Evolutionary conservation across 2,329 filamentous ascomycete species (phyloP).

Genomic region (Lasiodiplodia citricola): DNA sequence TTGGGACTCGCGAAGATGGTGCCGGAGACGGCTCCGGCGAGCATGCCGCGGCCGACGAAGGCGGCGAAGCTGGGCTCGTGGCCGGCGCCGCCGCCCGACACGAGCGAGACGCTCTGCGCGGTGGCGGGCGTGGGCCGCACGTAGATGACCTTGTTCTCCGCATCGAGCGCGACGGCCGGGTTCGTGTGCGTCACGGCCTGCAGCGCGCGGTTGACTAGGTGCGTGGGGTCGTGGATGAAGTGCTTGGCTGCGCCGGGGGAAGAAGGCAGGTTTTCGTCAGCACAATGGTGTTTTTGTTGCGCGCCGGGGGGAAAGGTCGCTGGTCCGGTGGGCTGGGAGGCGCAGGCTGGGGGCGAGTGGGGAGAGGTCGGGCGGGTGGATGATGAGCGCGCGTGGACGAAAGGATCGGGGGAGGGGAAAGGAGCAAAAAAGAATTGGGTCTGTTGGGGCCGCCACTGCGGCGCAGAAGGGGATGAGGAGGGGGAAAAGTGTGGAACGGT

Average conservation of each 20-base stretch:
- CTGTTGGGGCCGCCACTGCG: background rate
- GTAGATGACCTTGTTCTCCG: slow-evolving; percentile 83
- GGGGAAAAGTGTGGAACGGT: background rate
- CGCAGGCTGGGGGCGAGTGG: background rate
- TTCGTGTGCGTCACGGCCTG: slow-evolving; percentile 81
- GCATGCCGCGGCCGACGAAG: slow-evolving; percentile 81
- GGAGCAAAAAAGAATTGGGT: background rate
- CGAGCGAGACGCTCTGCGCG: slow-evolving; percentile 71
- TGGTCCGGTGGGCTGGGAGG: background rate
- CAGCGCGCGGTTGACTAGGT: slow-evolving; percentile 79
- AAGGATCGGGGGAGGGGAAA: background rate
- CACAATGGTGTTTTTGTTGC: background rate
- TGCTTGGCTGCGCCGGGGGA: slow-evolving; percentile 64
- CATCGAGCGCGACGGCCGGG: slow-evolving; percentile 79
- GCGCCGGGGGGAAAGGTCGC: background rate
- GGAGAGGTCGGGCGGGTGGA: background rate
- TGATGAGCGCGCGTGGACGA: background rate
- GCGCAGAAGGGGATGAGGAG: background rate
- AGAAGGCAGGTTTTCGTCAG: background rate
- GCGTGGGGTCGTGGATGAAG: slow-evolving; percentile 83
- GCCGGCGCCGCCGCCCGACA: slow-evolving; percentile 87
- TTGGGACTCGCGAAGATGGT: slow-evolving; percentile 85
- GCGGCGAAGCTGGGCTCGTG: slow-evolving; percentile 88
- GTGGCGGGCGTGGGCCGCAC: slow-evolving; percentile 61
- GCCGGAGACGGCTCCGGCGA: slow-evolving; percentile 82